Evolutionary conservation across 352 stramenopile genomes (phyloP).

Genomic region (Globisporangium cederbergense): DNA sequence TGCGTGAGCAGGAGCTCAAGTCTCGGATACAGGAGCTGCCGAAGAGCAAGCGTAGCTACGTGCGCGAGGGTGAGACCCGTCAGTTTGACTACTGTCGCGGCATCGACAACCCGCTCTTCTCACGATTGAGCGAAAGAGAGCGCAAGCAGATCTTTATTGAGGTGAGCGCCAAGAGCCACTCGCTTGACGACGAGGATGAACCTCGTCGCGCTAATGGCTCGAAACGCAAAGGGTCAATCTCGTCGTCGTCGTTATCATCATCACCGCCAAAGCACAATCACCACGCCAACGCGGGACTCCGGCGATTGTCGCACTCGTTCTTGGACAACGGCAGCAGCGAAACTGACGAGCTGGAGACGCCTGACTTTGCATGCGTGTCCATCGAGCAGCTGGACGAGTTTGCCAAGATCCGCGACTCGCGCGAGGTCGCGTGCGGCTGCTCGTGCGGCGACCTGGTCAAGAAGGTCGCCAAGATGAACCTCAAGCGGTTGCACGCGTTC

Average conservation of each 20-base stretch:
- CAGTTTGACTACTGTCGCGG: slow-evolving; percentile 82
- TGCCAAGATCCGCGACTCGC: slow-evolving; percentile 74
- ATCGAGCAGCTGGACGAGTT: slow-evolving; percentile 85
- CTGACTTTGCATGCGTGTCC: slow-evolving; percentile 76
- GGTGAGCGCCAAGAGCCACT: slow-evolving; percentile 15
- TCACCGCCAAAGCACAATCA: slow-evolving; percentile 16
- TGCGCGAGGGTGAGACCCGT: slow-evolving; percentile 65
- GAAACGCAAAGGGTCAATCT: slow-evolving; percentile 16
- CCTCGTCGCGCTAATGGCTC: neutral
- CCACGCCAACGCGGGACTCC: slow-evolving; percentile 5
- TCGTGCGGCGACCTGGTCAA: slow-evolving; percentile 81
- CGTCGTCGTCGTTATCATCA: slow-evolving; percentile 8
- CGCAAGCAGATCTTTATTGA: slow-evolving; percentile 65
- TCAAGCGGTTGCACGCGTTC: slow-evolving; percentile 74
- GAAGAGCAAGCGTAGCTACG: slow-evolving; percentile 49
- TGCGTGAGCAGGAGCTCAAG: slow-evolving; percentile 46
- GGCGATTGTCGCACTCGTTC: slow-evolving; percentile 12
- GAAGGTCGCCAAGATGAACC: slow-evolving; percentile 83
- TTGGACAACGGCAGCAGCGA: slow-evolving; percentile 14
- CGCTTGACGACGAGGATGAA: slow-evolving; percentile 21
- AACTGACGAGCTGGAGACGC: slow-evolving; percentile 14
- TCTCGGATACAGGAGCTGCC: slow-evolving; percentile 55
- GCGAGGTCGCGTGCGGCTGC: slow-evolving; percentile 69
- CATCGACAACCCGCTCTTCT: slow-evolving; percentile 74
- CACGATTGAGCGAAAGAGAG: slow-evolving; percentile 61